Base-by-base conservation (phyloP, 352 stramenopile genomes). In the Peronospora farinosa region DNA sequence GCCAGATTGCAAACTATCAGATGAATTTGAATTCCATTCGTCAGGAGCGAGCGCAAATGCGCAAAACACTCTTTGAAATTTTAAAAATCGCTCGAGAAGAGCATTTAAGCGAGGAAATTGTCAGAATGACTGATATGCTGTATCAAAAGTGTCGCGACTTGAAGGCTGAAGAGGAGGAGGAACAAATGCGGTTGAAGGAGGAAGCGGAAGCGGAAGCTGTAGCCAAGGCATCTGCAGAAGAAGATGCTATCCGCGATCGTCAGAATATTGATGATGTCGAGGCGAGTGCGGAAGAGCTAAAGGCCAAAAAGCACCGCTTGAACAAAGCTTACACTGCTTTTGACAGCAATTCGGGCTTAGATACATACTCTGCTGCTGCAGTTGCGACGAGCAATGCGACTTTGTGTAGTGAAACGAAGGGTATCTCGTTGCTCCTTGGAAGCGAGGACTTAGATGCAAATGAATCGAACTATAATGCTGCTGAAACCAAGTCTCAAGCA, bases 1-100 rank as follows among this genome's bases (percentile, higher is more conserved):
- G 76, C n/a, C 76, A 87, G 45, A 71, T 87, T 38, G 64, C 69
- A 0, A 87, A 87, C 39, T 87, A 82, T 51, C 60, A 71, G n/a
- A 21, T 74, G 21, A 87, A 87, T 15, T 19, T 84, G 31, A 56
- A 63, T 25, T 44, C 54, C 0, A 84, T 87, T 57, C 61, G 65
- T n/a, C 47, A 57, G 36, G 73, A 76, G 27, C 76, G 76, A 9
- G 60, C 59, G 15, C 53, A 51, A 9, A 82, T 77, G 62, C 60
- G 73, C 9, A 77, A 67, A 31, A 84, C 72, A 7, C 48, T 87
- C 2, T 65, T 60, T 8, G 65, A 63, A 3, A 73, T 83, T 16
- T 43, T 87, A 19, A 78, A 84, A 52, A 85, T 87, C 16, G 64
- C 69, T 4, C 72, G 60, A 10, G 73, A 84, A 40, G 76, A 85